Percentiles rank a stretch among this genome's conserved stretches.
These are phyloP conservation scores for Hansenula sp. DNA, from an alignment of 1,139 yeast genomes.

Conservation along the genomic window DNA sequence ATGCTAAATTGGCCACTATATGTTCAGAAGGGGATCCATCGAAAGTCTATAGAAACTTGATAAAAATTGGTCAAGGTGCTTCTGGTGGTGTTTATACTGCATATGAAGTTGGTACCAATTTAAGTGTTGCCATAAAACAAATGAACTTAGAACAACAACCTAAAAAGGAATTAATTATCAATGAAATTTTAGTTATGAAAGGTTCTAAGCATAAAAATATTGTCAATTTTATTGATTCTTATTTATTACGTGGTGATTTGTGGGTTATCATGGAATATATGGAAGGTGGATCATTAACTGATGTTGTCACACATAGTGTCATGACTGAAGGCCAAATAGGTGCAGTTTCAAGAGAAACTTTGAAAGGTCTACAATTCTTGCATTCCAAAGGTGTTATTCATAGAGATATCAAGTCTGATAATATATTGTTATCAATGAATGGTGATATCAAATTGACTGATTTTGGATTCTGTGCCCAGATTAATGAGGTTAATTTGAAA, in stretches of 20 bases:
- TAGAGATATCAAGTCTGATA: slow-evolving; percentile 94
- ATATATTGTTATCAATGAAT: slow-evolving; percentile 71
- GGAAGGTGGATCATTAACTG: slow-evolving; percentile 97
- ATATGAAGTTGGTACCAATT: slow-evolving; percentile 55
- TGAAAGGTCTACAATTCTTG: slow-evolving; percentile 78
- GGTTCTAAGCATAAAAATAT: slow-evolving; percentile 88
- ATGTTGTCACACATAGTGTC: slow-evolving; percentile 90
- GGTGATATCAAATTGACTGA: slow-evolving; percentile 92
- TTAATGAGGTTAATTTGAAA: slow-evolving; percentile 78
- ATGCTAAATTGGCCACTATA: slow-evolving; percentile 67
- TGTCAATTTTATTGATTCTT: slow-evolving; percentile 88
- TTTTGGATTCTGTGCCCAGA: slow-evolving; percentile 86
- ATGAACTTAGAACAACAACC: slow-evolving; percentile 94
- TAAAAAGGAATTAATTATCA: slow-evolving; percentile 88
- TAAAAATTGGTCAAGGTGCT: slow-evolving; percentile 96
- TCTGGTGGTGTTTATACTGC: slow-evolving; percentile 97
- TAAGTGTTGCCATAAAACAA: slow-evolving; percentile 88
- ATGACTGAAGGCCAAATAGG: slow-evolving; percentile 98
- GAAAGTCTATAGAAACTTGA: slow-evolving; percentile 58
- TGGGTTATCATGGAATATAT: slow-evolving; percentile 99
- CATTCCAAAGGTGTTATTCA: slow-evolving; percentile 95
- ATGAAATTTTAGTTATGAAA: slow-evolving; percentile 92
- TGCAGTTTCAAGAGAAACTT: slow-evolving; percentile 89
- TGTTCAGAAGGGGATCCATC: slow-evolving; percentile 92
- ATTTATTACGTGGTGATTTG: slow-evolving; percentile 64